Percentiles rank a stretch among this genome's conserved stretches.
These are phyloP conservation scores for Pythium brassicae DNA, from an alignment of 352 stramenopile species.

Conservation along the genomic window DNA sequence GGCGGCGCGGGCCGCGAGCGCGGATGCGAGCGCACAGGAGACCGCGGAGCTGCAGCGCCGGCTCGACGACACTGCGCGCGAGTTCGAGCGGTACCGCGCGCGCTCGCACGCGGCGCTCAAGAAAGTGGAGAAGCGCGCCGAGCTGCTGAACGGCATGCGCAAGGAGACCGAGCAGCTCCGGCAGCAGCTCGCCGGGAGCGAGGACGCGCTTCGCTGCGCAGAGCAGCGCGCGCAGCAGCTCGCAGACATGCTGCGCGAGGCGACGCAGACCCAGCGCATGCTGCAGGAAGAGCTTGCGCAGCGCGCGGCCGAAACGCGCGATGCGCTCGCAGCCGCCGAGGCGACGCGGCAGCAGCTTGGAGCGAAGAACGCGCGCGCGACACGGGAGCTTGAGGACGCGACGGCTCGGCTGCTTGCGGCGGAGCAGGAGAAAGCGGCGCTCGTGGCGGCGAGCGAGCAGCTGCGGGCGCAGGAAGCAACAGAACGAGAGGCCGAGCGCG, in stretches of 20 bases:
- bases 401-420: slow-evolving; percentile 13
- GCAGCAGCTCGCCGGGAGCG: slow-evolving; percentile 19
- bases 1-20: slow-evolving; percentile 8
- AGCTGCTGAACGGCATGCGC: slow-evolving; percentile 75
- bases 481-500: slow-evolving; percentile 4
- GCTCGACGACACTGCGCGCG: slow-evolving; percentile 28
- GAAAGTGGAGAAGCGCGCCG: slow-evolving; percentile 76
- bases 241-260: slow-evolving; percentile 23
- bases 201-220: slow-evolving; percentile 9
- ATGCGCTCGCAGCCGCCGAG: slow-evolving; percentile 21
- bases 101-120: slow-evolving; percentile 69
- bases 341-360: slow-evolving; percentile 16
- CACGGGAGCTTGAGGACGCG: slow-evolving; percentile 17
- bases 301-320: slow-evolving; percentile 20
- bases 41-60: slow-evolving; percentile 23
- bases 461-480: slow-evolving; percentile 2
- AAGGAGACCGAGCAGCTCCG: slow-evolving; percentile 61
- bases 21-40: slow-evolving; percentile 22
- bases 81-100: slow-evolving; percentile 69
- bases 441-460: neutral
- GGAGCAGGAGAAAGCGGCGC: slow-evolving; percentile 4
- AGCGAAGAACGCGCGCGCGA: slow-evolving; percentile 16
- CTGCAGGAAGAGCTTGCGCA: slow-evolving; percentile 38
- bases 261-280: slow-evolving; percentile 21
- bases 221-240: slow-evolving; percentile 16